Base-by-base conservation (phyloP, 345 rosid genomes). In the Psidium friedrichsthalianum region DNA sequence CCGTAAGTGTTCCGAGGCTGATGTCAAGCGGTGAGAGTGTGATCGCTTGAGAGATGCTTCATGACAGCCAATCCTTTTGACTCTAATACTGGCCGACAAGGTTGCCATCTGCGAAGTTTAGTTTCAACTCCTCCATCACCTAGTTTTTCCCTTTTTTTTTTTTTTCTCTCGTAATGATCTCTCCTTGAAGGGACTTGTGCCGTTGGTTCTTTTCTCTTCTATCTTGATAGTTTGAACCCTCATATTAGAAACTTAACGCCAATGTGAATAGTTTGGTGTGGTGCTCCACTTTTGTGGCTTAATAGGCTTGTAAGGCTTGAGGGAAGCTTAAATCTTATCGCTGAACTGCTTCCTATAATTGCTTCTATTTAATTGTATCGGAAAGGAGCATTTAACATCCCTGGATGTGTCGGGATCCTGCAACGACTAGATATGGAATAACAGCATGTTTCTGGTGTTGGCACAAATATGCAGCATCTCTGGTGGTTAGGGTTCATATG, bases 1-100 rank as follows among this genome's bases (percentile, higher is more conserved):
- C 6, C 40, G 91, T 90, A 85, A 93, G 91, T 87, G 99, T 96
- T 36, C 99, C 97, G 95, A 91, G 85, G 88, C 86, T 87, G 98
- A 97, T 88, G 92, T 91, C 85, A 97, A 93, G 84, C 91, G 93
- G 88, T 94, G 29, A 91, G 94, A 74, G 56, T 89, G 84, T 93
- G 92, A 82, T 82, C 40, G 1, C 59, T 36, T 8, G 61, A 53
- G 20, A 56, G 58, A 82, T 56, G 47, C 78, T 69, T 69, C 78
- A 69, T 18, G 44, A 32, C 24, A 32, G 78, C 47, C 24, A 32
- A 69, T 69, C 47, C 78, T 69, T 32, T 32, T 36, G 78, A 18
- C 78, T 32, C 47, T 69, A 32, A 32, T 69, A 32, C 12, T 32
- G 47, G 78, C 44, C 0, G 3, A 69, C 78, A 18, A 32, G 47